Conservation (phyloP, 2,329 filamentous ascomycete species). For the Fusarium buharicum region DNA sequence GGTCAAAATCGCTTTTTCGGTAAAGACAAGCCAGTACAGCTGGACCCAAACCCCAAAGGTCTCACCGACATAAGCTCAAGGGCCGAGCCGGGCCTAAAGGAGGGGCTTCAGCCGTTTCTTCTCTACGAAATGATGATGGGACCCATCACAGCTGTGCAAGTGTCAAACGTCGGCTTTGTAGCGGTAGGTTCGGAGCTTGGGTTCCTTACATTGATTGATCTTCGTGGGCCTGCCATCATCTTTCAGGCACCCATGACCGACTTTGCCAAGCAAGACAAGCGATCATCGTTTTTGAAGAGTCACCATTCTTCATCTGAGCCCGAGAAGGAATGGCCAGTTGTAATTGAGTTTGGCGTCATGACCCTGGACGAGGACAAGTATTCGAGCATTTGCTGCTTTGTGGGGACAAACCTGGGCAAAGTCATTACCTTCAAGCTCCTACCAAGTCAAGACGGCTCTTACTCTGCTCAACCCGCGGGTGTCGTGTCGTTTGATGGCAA, state of each 20-base stretch:
- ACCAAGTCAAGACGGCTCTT: slow-evolving; percentile 74
- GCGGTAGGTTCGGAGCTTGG: slow-evolving; percentile 87
- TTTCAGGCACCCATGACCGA: slow-evolving; percentile 78
- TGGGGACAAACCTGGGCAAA: slow-evolving; percentile 86
- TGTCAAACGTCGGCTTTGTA: slow-evolving; percentile 94
- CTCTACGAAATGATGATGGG: slow-evolving; percentile 87
- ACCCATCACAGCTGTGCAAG: slow-evolving; percentile 78
- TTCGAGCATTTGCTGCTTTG: slow-evolving; percentile 92
- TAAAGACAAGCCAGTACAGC: slow-evolving; percentile 62
- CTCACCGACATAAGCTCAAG: slow-evolving; percentile 79
- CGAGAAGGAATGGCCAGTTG: slow-evolving; percentile 77
- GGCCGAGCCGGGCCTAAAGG: slow-evolving; percentile 76
- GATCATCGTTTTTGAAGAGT: slow-evolving; percentile 73
- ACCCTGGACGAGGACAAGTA: slow-evolving; percentile 94
- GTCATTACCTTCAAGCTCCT: slow-evolving; percentile 91
- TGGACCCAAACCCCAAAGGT: slow-evolving; percentile 71
- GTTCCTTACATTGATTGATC: slow-evolving; percentile 82
- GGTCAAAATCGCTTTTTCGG: slow-evolving; percentile 80
- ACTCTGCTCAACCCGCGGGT: slow-evolving; percentile 78
- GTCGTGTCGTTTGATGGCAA: slow-evolving; percentile 72
- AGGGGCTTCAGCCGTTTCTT: slow-evolving; percentile 82
- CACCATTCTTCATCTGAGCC: slow-evolving; percentile 51
- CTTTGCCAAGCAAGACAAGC: slow-evolving; percentile 79
- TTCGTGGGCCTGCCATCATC: slow-evolving; percentile 87
- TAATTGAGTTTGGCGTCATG: slow-evolving; percentile 92